Evolutionary conservation across 192 early-diverging fungal species (phyloP), one percentile per base, ranked within the genome.

Genomic region (Entomortierella beljakovae): DNA sequence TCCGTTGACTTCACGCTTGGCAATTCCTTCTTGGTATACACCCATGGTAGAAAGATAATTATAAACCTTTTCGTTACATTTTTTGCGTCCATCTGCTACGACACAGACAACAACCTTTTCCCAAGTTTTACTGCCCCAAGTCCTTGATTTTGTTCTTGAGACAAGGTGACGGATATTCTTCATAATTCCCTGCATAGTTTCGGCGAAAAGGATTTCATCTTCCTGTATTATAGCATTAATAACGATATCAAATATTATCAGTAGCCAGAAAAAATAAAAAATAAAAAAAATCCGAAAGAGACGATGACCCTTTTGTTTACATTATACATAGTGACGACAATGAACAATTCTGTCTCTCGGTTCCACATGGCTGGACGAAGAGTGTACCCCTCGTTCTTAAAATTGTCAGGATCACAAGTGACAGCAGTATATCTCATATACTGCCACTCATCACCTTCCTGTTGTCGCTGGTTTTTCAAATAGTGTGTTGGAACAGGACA

Each of bases 311-410:
- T 11, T 6, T 13, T 15, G 4, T 68, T 81, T 81, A 85, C 86
- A 51, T 89, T 89, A 70, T 87, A 92, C 93, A 94, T 94, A 43
- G 93, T 94, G 3, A 90, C 62, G 43, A 94, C 92, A 38, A 93
- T 86, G 34, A 92, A 90, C 11, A 94, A 57, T 61, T 90, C 89
- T 10, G 87, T 92, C 50, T 88, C 60, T 33, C 91, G 58, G 51
- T 88, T 82, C 60, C 81, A 79, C 32, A 84, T 62, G n/a, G 83
- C 71, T 23, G 83, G 89, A 2, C 91, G 80, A 9, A 94, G 76
- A 32, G 81, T 85, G 80, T 93, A 94, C 23, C 82, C 75, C 32
- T 84, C 70, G 20, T 81, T 67, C 59, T 82, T 42, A 58, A 93
- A 94, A 50, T 91, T 85, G 53, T 90, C 68, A 9, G 93, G 89